These are phyloP conservation scores for Globisporangium camurandrum DNA, from an alignment of 352 stramenopile species.

Conservation along the genomic window DNA sequence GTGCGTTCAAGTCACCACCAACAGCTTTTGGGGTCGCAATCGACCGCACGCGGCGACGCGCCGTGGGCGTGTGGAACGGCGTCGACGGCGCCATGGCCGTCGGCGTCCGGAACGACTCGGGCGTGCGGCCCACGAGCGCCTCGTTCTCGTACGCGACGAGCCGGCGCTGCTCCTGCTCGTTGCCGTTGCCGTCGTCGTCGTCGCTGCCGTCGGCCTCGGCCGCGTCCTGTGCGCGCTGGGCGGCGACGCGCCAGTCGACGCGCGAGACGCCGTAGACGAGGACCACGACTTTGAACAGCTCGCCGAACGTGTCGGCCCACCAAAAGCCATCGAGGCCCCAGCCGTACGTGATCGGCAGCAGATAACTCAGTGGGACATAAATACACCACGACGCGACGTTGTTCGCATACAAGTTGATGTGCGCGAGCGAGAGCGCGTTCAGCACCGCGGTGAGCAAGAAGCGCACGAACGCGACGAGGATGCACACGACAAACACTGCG, in stretches of 20 bases:
- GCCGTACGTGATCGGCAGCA: slow-evolving; percentile 31
- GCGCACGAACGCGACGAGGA: slow-evolving; percentile 42
- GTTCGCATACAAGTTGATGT: slow-evolving; percentile 43
- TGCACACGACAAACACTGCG: slow-evolving; percentile 40
- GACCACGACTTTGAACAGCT: slow-evolving; percentile 42
- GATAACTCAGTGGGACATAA: slow-evolving; percentile 38
- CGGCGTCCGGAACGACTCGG: slow-evolving; percentile 30
- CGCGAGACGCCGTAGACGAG: slow-evolving; percentile 32
- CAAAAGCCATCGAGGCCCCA: slow-evolving; percentile 46
- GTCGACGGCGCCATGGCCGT: slow-evolving; percentile 23
- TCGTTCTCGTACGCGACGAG: slow-evolving; percentile 41
- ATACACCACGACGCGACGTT: slow-evolving; percentile 44
- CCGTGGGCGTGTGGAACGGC: slow-evolving; percentile 25
- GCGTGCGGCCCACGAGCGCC: slow-evolving; percentile 24
- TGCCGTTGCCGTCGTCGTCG: slow-evolving; percentile 14
- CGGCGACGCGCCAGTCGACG: slow-evolving; percentile 37
- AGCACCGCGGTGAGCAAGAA: slow-evolving; percentile 36
- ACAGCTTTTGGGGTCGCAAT: slow-evolving; percentile 1
- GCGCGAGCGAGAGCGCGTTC: slow-evolving; percentile 33
- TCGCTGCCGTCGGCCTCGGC: slow-evolving; percentile 23
- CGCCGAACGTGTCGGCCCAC: slow-evolving; percentile 38
- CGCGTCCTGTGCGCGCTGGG: slow-evolving; percentile 20
- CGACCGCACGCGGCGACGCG: slow-evolving; percentile 21
- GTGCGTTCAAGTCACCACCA: background rate
- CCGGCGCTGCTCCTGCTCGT: slow-evolving; percentile 22